phyloP scores from a whole-genome alignment of 73 alveolate species.

The Blepharisma stoltei region DNA sequence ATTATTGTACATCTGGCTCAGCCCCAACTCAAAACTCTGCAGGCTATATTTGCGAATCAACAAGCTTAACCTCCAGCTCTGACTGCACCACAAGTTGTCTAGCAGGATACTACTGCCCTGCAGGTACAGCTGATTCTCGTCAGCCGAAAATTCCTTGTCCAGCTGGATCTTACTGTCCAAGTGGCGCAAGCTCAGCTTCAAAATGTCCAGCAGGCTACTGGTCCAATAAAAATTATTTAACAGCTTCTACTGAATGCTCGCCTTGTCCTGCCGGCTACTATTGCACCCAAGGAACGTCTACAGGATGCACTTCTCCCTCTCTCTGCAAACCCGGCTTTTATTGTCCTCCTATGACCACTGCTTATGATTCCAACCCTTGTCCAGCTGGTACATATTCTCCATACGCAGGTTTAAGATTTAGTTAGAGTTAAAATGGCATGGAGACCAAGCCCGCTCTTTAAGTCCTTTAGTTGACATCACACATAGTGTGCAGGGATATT shows the following conservation, averaged over 20 bases:
- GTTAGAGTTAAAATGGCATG: no score
- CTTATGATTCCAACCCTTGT: slow-evolving; percentile 39
- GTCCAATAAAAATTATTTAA: slow-evolving; percentile 36
- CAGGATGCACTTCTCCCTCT: neutral
- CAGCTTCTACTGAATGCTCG: slow-evolving; percentile 38
- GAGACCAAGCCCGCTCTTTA: slow-evolving; percentile 27
- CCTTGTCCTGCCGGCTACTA: slow-evolving; percentile 53
- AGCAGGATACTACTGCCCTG: slow-evolving; percentile 52
- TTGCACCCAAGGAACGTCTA: slow-evolving; percentile 47
- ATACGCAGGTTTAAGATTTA: neutral
- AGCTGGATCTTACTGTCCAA: slow-evolving; percentile 50
- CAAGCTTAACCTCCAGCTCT: neutral
- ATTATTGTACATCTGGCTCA: slow-evolving; percentile 43
- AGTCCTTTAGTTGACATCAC: no score
- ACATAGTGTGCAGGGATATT: no score
- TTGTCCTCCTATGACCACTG: slow-evolving; percentile 46
- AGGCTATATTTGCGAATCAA: neutral
- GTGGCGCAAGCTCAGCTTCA: slow-evolving; percentile 33
- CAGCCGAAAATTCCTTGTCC: slow-evolving; percentile 43
- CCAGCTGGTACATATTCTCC: slow-evolving; percentile 38
- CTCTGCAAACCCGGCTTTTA: slow-evolving; percentile 62
- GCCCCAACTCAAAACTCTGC: slow-evolving; percentile 26
- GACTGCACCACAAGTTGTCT: slow-evolving; percentile 55
- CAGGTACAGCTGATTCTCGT: slow-evolving; percentile 31
- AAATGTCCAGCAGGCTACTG: slow-evolving; percentile 48